Evolutionary conservation across 805 yeast genomes (phyloP).

Genomic region (Ogataea minuta): DNA sequence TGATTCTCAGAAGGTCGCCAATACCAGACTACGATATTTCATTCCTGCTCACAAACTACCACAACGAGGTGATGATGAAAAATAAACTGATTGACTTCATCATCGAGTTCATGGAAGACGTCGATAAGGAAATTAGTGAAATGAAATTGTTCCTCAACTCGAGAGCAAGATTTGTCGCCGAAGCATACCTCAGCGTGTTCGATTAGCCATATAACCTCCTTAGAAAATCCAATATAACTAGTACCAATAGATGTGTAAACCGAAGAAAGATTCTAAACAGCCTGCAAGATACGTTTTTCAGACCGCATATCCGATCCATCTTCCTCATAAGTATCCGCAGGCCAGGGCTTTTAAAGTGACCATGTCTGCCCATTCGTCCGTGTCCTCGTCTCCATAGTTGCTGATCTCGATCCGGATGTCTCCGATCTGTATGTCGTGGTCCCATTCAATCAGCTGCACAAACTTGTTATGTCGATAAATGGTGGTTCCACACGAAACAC

Average conservation of each 20-base stretch:
- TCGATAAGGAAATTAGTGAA: constrained; percentile 96
- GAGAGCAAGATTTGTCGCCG: constrained; percentile 96
- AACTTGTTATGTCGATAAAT: constrained; percentile 48
- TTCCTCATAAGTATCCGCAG: constrained; percentile 32
- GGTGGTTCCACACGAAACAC: constrained; percentile 50
- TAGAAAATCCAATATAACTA: constrained; percentile 15
- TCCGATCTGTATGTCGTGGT: constrained; percentile 42
- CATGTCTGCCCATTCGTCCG: constrained; percentile 8
- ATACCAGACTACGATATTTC: constrained; percentile 90
- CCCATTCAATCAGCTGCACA: constrained; percentile 67
- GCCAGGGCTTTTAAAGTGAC: constrained; percentile 34
- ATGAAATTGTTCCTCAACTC: constrained; percentile 97
- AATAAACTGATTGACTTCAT: constrained; percentile 94
- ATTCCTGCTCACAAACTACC: constrained; percentile 88
- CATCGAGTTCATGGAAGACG: constrained; percentile 98
- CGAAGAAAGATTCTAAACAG: constrained; percentile 22
- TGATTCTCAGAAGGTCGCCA: constrained; percentile 87
- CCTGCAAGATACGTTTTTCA: constrained; percentile 31
- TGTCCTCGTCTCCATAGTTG: constrained; percentile 13
- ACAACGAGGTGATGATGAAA: constrained; percentile 93
- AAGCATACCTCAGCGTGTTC: constrained; percentile 87
- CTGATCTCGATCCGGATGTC: constrained; percentile 22
- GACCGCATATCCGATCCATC: constrained; percentile 11
- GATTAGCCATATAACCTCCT: constrained; percentile 44
- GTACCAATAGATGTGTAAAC: constrained; percentile 16